Evolutionary conservation across 108 stramenopile genomes (phyloP).

Genomic region (Chaetoceros tenuissimus): DNA sequence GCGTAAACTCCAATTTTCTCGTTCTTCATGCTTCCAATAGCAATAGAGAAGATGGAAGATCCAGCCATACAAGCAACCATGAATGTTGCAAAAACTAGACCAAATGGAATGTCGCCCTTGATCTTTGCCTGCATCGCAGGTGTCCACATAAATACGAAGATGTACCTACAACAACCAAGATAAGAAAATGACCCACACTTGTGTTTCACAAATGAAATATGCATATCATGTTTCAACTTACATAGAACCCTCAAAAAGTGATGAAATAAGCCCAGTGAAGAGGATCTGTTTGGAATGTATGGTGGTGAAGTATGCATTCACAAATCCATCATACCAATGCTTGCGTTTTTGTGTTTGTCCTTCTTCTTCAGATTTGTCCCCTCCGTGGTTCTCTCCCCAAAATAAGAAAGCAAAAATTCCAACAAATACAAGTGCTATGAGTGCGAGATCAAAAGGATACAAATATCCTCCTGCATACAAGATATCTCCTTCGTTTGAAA

Average conservation of each 20-base stretch:
- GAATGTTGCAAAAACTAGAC: slow-evolving; percentile 90
- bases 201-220: background rate
- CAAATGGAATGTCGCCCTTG: slow-evolving; percentile 71
- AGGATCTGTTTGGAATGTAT: slow-evolving; percentile 59
- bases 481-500: background rate
- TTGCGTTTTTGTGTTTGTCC: slow-evolving; percentile 3
- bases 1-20: slow-evolving; percentile 55
- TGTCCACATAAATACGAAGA: slow-evolving; percentile 98
- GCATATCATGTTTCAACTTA: background rate
- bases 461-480: background rate
- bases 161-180: slow-evolving; percentile 78
- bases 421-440: slow-evolving; percentile 63
- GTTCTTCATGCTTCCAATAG: slow-evolving; percentile 51
- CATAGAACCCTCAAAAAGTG: slow-evolving; percentile 86
- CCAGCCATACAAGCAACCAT: slow-evolving; percentile 95
- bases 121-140: slow-evolving; percentile 62
- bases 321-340: slow-evolving; percentile 43
- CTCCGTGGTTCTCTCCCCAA: slow-evolving; percentile 98
- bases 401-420: slow-evolving; percentile 49
- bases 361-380: slow-evolving; percentile 9
- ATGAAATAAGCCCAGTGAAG: slow-evolving; percentile 76
- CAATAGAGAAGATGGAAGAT: slow-evolving; percentile 72
- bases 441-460: slow-evolving; percentile 74
- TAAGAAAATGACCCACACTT: no score
- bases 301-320: slow-evolving; percentile 46